Evolutionary conservation across 148 eudicot genomes (phyloP).

Genomic region (Chenopodium formosanum): DNA sequence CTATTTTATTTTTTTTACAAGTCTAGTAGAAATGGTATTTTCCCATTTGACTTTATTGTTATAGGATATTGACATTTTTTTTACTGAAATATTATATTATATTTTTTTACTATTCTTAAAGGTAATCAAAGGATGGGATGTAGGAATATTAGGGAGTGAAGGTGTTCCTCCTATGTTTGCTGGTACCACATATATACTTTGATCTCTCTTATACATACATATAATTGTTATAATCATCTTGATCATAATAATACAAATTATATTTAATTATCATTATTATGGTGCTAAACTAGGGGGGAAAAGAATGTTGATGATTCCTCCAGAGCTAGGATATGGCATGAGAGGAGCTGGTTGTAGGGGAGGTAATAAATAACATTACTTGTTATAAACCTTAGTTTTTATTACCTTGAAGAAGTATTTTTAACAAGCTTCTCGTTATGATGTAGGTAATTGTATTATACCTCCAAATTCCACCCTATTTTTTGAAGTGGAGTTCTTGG

Average conservation of each 20-base stretch:
- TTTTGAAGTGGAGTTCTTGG: conserved; percentile 82
- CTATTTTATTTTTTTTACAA: too few relatives aligned
- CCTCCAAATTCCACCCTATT: conserved; percentile 85
- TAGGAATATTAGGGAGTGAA: conserved; percentile 78
- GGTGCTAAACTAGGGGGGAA: conserved; percentile 57
- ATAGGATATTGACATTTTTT: too few relatives aligned
- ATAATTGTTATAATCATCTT: neutral
- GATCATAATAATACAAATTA: too few relatives aligned
- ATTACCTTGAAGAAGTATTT: neutral
- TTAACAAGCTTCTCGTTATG: neutral
- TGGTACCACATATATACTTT: conserved; percentile 37
- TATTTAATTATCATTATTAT: neutral
- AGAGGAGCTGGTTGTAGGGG: conserved; percentile 95
- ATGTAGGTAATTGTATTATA: conserved; percentile 81
- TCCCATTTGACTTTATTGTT: too few relatives aligned
- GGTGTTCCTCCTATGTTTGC: conserved; percentile 89
- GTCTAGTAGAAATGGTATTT: too few relatives aligned
- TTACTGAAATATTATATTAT: neutral
- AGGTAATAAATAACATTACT: conserved; percentile 36
- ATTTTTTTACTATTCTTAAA: conserved; percentile 9
- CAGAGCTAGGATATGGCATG: conserved; percentile 70
- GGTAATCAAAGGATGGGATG: conserved; percentile 98
- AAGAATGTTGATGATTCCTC: conserved; percentile 69
- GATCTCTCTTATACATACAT: neutral
- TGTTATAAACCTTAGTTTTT: neutral